Base-by-base conservation (phyloP, 805 yeast genomes). In the Yarrowia divulgata region DNA sequence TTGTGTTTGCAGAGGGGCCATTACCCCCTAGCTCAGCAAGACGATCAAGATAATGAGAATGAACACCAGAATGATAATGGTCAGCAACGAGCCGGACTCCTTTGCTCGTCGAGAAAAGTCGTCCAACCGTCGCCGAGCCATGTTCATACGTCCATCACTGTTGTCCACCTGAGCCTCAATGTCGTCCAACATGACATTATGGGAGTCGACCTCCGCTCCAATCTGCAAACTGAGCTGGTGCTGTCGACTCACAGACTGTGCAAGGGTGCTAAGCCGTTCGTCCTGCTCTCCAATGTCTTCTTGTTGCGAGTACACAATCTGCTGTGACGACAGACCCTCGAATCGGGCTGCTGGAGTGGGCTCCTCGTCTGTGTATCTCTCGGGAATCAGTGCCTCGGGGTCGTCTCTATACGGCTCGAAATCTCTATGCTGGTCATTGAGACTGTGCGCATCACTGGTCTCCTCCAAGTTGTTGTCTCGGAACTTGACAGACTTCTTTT, bases 121-220 rank as follows among this genome's bases (percentile, higher is more conserved):
- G 66, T 72, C 78, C 60, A 80, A 77, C 5, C 81, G 75, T 58
- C 73, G 71, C 34, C 76, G 73, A 10, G 83, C 82, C 14, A 73
- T 70, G 50, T 72, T 75, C 16, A 81, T 73, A 18, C 82, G 73
- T 43, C 71, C 66, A 34, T 75, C 78, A 12, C 80, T 73, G 35
- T 77, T 70, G 70, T 80, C 82, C 29, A 79, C 77, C 58, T 79
- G 73, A 18, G 76, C 72, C 64, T 81, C 83, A 14, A 81, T 77
- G 32, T 79, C 81, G 58, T 76, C 78, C 40, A 81, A 72, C 52
- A 80, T 72, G 52, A 77, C 77, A 46, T 79, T 71, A 54, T 81
- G 83, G 57, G 72, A 69, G 49, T 72, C 77, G 49, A 81, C 74
- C 72, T 81, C 83, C 29, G 74, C 73, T 68, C 80, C 79, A 48